Evolutionary conservation across 345 rosid genomes (phyloP).

Genomic region (Mallotus nudiflorus): DNA sequence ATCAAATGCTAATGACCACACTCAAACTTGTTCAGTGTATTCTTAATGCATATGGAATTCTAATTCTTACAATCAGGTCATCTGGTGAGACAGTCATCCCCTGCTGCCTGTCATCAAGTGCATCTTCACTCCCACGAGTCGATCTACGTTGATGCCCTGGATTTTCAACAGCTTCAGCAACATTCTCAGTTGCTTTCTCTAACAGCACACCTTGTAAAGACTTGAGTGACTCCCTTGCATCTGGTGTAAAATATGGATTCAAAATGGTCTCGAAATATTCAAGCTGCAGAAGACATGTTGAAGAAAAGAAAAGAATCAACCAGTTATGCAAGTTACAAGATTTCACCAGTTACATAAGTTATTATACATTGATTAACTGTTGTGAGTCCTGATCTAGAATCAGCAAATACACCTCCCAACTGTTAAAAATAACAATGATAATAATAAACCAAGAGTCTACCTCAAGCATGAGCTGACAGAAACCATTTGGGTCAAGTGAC

Average conservation of each 20-base stretch:
- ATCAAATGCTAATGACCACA: background rate
- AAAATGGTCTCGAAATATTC: conserved; percentile 90
- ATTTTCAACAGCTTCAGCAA: conserved; percentile 59
- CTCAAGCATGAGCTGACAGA: conserved; percentile 98
- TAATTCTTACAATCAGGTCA: conserved; percentile 74
- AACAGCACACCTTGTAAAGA: conserved; percentile 79
- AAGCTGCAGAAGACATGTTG: conserved; percentile 61
- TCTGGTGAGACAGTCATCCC: conserved; percentile 82
- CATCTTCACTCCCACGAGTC: conserved; percentile 95
- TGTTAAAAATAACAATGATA: no score
- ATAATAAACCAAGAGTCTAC: conserved; percentile 41
- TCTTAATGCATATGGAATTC: background rate
- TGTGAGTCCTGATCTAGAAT: background rate
- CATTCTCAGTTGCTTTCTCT: conserved; percentile 85
- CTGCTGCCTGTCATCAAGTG: conserved; percentile 73
- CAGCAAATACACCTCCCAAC: background rate
- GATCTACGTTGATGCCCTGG: conserved; percentile 74
- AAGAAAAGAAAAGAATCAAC: background rate
- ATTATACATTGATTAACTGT: background rate
- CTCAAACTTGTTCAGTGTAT: background rate
- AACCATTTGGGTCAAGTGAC: conserved; percentile 86
- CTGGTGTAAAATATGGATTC: conserved; percentile 72
- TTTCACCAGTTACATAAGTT: conserved; percentile 8
- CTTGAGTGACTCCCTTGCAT: conserved; percentile 77
- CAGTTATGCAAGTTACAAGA: background rate